Evolutionary conservation across 257 asterid genomes (phyloP).

Genomic region (Parsonsia alboflavescens): DNA sequence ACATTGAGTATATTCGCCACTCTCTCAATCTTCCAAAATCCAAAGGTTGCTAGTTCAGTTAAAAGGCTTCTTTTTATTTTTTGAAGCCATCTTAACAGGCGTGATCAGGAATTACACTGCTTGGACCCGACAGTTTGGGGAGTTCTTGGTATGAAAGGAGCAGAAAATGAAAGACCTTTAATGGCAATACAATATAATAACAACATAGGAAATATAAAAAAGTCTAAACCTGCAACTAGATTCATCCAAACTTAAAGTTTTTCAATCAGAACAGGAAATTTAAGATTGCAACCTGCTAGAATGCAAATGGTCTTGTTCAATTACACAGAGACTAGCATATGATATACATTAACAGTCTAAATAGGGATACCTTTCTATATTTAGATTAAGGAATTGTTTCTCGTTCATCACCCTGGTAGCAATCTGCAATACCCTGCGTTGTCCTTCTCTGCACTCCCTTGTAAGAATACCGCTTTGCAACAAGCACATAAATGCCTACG

Average conservation of each 20-base stretch:
- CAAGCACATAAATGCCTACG: conserved; percentile 36
- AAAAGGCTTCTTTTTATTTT: too few relatives aligned
- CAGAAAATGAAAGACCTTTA: neutral
- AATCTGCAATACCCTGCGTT: conserved; percentile 44
- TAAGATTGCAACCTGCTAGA: neutral
- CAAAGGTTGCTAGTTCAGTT: too few relatives aligned
- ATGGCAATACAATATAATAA: neutral
- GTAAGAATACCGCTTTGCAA: conserved; percentile 56
- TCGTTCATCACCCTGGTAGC: conserved; percentile 24
- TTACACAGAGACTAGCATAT: neutral
- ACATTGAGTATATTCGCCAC: too few relatives aligned
- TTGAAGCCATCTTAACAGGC: too few relatives aligned
- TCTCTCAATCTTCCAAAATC: too few relatives aligned
- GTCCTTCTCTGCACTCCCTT: conserved; percentile 51
- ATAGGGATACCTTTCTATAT: neutral
- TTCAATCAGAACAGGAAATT: neutral
- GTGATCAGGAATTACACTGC: too few relatives aligned
- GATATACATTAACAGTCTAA: neutral
- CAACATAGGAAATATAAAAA: neutral
- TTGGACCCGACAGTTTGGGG: too few relatives aligned
- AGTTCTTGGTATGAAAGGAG: neutral
- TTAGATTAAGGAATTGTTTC: conserved; percentile 25
- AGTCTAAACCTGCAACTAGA: neutral
- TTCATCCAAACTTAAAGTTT: neutral
- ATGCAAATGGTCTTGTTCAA: neutral